A percentile compares a stretch with the other conserved stretches of the same genome.
phyloP scores from a whole-genome alignment of 805 yeast species.

The Barnettozyma vustinii region DNA sequence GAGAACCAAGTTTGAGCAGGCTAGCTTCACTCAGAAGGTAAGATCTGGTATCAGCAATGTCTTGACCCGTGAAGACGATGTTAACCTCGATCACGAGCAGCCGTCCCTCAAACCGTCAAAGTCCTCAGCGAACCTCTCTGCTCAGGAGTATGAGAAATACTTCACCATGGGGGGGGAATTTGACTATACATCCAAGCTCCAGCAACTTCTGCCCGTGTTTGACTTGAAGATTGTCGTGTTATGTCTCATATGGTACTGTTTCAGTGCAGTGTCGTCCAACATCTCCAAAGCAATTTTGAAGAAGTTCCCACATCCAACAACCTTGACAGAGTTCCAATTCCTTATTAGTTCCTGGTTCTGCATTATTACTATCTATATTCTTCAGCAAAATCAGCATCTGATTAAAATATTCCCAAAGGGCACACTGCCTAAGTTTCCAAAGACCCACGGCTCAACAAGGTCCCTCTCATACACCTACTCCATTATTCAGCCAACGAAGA shows the following conservation, averaged over 20 bases:
- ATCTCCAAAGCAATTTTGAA: constrained; percentile 72
- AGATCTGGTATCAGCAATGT: neutral
- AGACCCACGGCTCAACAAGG: constrained; percentile 22
- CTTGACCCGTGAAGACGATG: neutral
- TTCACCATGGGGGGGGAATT: constrained; percentile 20
- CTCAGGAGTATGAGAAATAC: constrained; percentile 21
- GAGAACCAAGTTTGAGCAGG: constrained; percentile 3
- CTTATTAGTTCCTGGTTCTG: constrained; percentile 63
- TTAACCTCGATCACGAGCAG: neutral
- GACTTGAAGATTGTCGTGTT: constrained; percentile 42
- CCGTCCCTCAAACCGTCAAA: constrained; percentile 23
- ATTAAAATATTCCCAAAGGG: constrained; percentile 40
- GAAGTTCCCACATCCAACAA: constrained; percentile 73
- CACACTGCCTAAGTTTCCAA: constrained; percentile 39
- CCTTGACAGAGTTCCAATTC: constrained; percentile 86
- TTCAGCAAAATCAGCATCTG: constrained; percentile 31
- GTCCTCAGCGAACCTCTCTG: constrained; percentile 19
- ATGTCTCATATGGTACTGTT: constrained; percentile 75
- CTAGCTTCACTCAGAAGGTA: constrained; percentile 3
- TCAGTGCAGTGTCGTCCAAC: constrained; percentile 77
- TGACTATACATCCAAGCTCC: constrained; percentile 8
- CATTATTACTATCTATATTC: constrained; percentile 34
- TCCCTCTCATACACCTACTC: constrained; percentile 23
- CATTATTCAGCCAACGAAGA: constrained; percentile 49
- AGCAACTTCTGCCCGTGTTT: constrained; percentile 27